A percentile compares a stretch with the other conserved stretches of the same genome.
phyloP scores from a whole-genome alignment of 2,329 filamentous ascomycete genomes.

The Knufia fluminis region DNA sequence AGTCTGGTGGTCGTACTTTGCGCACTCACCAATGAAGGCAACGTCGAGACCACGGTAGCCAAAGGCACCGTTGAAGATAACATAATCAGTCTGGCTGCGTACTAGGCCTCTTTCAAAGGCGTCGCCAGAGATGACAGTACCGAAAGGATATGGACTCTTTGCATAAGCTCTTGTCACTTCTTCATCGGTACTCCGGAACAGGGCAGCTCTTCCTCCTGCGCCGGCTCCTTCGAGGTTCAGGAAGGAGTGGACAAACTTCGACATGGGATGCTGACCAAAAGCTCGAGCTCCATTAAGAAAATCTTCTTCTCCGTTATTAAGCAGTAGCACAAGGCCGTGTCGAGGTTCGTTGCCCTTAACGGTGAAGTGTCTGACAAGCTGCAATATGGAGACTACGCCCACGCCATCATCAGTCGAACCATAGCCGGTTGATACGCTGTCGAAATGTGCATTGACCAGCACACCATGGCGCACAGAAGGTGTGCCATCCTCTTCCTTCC shows the following conservation, averaged over 20 bases:
- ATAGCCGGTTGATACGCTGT: slow-evolving; percentile 83
- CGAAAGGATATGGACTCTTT: slow-evolving; percentile 65
- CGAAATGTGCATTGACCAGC: slow-evolving; percentile 90
- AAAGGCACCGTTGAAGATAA: slow-evolving; percentile 65
- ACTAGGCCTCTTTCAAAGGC: slow-evolving; percentile 73
- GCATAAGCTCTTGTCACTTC: slow-evolving; percentile 75
- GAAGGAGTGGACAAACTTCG: slow-evolving; percentile 74
- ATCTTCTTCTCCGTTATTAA: slow-evolving; percentile 97
- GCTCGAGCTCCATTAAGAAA: slow-evolving; percentile 78
- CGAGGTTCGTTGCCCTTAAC: slow-evolving; percentile 60
- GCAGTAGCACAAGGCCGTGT: slow-evolving; percentile 69
- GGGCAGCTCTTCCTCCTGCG: slow-evolving; percentile 74
- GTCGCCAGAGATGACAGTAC: slow-evolving; percentile 71
- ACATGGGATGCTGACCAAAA: slow-evolving; percentile 73
- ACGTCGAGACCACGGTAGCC: slow-evolving; percentile 84
- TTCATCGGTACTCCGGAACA: slow-evolving; percentile 81
- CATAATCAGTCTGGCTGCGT: slow-evolving; percentile 80
- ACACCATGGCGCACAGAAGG: slow-evolving; percentile 62
- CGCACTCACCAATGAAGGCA: slow-evolving; percentile 62
- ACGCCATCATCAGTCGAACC: slow-evolving; percentile 93
- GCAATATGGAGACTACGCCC: slow-evolving; percentile 75
- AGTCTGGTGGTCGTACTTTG: not conserved
- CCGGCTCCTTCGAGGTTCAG: slow-evolving; percentile 92
- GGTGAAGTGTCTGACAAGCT: slow-evolving; percentile 81
- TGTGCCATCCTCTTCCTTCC: slow-evolving; percentile 45